Evolutionary conservation across 1,284 basidiomycete genomes (phyloP), one percentile per base, ranked within the genome.

Genomic region (Cryptococcus floricola): DNA sequence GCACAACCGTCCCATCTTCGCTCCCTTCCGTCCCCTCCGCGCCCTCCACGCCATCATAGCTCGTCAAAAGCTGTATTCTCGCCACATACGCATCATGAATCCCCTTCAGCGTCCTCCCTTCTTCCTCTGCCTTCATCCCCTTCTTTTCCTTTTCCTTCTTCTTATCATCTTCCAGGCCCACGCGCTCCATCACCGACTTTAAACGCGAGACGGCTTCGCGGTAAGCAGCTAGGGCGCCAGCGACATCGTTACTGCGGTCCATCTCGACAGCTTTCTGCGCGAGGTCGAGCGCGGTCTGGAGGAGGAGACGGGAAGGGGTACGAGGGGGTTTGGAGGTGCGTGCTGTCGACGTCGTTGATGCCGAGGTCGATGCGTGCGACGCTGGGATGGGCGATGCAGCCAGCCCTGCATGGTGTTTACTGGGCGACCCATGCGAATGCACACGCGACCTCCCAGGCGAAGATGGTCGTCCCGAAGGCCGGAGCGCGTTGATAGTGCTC

Each of bases 1-100:
- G 31, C 31, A 34, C 31, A 34, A 34, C 31, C 31, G 31, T 34
- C 31, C 31, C 31, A 34, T 34, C 31, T 10, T 34, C 31, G 10
- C 31, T 34, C 31, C 31, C 31, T 34, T 34, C 31, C 31, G 10
- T 34, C 31, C 31, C 31, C 10, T 34, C 31, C 31, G 31, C 6
- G 53, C 19, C 39, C 46, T 16, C 37, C 28, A 18, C 46, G 5
- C 44, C 37, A 27, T 71, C 71, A 54, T 71, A 74, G 0, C 68
- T 66, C 4, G 68, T 63, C 19, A 75, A 48, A 10, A 75, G 58
- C 44, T 66, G 65, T 52, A 77, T 75, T 8, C 75, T 64, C 23
- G 74, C 71, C 38, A 73, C 69, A 59, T 77, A 77, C 19, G 75
- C 75, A 54, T 77, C 75, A 58, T 77, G 74, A 47, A 77, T 78